Evolutionary conservation across 106 monocot genomes (phyloP).

Genomic region (Hemerocallis citrina): DNA sequence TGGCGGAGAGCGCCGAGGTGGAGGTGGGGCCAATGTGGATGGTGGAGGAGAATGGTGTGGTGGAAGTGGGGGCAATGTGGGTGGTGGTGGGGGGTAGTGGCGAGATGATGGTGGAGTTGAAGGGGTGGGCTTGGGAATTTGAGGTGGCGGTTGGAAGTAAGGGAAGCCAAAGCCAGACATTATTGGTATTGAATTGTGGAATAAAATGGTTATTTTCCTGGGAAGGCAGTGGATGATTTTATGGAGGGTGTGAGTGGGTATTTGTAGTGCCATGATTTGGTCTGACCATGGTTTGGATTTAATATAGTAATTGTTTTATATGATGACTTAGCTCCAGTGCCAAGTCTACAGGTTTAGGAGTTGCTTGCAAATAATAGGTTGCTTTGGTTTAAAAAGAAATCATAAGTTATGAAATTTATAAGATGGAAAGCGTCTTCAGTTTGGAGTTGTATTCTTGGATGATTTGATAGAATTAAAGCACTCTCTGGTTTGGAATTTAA

Average conservation of each 20-base stretch:
- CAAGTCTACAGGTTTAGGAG: constrained; percentile 10
- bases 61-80: constrained; percentile 6
- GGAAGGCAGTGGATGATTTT: not conserved
- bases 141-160: constrained; percentile 13
- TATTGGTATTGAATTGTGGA: not conserved
- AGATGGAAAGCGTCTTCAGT: no score
- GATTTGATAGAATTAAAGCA: no score
- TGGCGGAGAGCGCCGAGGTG: not conserved
- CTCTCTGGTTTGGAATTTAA: no score
- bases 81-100: not conserved
- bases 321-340: constrained; percentile 31
- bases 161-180: constrained; percentile 10
- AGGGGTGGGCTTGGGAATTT: not conserved
- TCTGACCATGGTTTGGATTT: not conserved
- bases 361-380: constrained; percentile 33
- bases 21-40: not conserved
- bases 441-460: no score
- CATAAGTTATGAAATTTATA: no score
- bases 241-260: not conserved
- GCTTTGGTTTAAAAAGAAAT: constrained; percentile 6
- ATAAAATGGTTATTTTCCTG: not conserved
- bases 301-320: not conserved
- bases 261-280: constrained; percentile 5
- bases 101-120: constrained; percentile 3
- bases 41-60: constrained; percentile 7